phyloP scores from a whole-genome alignment of 1,284 basidiomycete species.

The Megacollybia platyphylla region DNA sequence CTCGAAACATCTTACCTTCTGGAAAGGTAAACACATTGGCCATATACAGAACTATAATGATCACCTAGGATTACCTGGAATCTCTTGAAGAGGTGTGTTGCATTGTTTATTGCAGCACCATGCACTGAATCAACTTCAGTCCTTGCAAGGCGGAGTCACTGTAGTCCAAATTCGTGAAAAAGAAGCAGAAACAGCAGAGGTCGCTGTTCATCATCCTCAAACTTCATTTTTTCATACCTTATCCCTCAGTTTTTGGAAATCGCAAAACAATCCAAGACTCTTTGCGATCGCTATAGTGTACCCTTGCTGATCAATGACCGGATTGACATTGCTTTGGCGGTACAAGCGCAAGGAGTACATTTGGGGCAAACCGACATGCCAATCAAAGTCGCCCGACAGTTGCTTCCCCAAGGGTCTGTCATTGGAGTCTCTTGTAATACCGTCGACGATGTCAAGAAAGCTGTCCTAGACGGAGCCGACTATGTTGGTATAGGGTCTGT shows the following conservation, averaged over 20 bases:
- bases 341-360: constrained; percentile 74
- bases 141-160: constrained; percentile 78
- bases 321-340: constrained; percentile 75
- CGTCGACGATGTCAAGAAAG: constrained; percentile 45
- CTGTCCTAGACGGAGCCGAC: constrained; percentile 53
- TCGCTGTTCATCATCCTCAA: constrained; percentile 11
- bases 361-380: constrained; percentile 89
- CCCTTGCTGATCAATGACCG: constrained; percentile 91
- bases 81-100: constrained; percentile 64
- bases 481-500: constrained; percentile 84
- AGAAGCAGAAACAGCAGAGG: constrained; percentile 65
- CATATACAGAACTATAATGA: neutral
- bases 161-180: constrained; percentile 89
- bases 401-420: constrained; percentile 63
- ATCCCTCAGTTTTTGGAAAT: constrained; percentile 63
- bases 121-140: constrained; percentile 22
- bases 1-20: constrained; percentile 67
- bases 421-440: constrained; percentile 79
- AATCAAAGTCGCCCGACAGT: constrained; percentile 48
- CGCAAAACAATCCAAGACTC: constrained; percentile 54
- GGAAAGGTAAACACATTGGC: constrained; percentile 44
- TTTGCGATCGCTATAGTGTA: constrained; percentile 75
- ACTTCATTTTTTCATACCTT: neutral
- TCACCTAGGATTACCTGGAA: constrained; percentile 55
- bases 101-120: constrained; percentile 3